Conservation (phyloP, 352 stramenopile species). For the Globisporangium iwayamae region DNA sequence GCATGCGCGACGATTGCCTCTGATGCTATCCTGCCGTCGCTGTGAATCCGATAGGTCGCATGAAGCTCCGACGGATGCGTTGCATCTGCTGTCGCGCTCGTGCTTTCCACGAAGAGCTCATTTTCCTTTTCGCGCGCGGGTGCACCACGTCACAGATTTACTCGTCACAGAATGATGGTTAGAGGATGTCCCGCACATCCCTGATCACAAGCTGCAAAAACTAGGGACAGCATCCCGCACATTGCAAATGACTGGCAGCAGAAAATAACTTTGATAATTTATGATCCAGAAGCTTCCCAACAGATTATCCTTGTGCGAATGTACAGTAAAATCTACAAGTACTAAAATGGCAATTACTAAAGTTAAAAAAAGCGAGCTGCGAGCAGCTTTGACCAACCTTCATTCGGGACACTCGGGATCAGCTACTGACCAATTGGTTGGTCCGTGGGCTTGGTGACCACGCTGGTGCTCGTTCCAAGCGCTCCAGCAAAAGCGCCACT, state of each 20-base stretch:
- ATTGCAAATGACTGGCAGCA: conserved; percentile 2
- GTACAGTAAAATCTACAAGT: background rate
- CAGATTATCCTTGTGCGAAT: background rate
- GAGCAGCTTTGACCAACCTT: background rate
- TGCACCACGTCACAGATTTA: conserved; percentile 5
- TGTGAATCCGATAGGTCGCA: too few relatives aligned
- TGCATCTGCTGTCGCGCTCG: too few relatives aligned
- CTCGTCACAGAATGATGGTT: background rate
- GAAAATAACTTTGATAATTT: background rate
- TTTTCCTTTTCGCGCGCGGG: too few relatives aligned
- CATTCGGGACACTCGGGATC: conserved; percentile 10
- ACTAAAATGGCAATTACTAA: background rate
- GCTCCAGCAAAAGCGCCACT: conserved; percentile 5
- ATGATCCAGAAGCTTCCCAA: background rate
- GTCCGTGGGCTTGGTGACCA: background rate
- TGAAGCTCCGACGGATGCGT: too few relatives aligned
- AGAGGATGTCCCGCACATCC: background rate
- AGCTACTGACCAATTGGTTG: conserved; percentile 7
- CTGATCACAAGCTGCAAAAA: background rate
- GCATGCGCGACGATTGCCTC: too few relatives aligned
- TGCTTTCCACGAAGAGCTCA: too few relatives aligned
- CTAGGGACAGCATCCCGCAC: background rate
- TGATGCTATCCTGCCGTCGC: too few relatives aligned
- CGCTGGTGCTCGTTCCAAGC: background rate
- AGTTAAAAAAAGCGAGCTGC: background rate